Conservation (phyloP, 768 basidiomycete genomes). For the Tulasnella sp. region DNA sequence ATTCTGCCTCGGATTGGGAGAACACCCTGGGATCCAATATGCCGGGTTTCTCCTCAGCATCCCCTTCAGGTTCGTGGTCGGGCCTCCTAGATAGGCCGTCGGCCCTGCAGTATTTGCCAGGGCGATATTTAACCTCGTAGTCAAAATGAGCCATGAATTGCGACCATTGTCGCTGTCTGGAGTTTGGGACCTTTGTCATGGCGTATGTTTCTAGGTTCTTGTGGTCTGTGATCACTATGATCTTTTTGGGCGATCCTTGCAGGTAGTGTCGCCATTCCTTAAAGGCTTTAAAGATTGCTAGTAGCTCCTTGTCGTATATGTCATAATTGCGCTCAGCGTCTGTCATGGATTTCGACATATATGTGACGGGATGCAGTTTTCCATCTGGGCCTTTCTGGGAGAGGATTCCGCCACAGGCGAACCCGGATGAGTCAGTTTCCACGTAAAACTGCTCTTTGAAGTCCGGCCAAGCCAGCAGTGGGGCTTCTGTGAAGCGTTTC, state of each 20-base stretch:
- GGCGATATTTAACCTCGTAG: neutral
- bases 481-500: neutral
- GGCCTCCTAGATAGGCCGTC: neutral
- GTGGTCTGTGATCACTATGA: neutral
- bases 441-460: neutral
- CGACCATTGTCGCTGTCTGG: neutral
- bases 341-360: slow-evolving; percentile 11
- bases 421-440: neutral
- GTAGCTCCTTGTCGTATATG: slow-evolving; percentile 38
- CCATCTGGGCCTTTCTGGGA: neutral
- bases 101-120: neutral
- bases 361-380: slow-evolving; percentile 27
- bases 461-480: neutral
- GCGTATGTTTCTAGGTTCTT: neutral
- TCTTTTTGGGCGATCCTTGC: neutral
- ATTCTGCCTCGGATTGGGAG: neutral
- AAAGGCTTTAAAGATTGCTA: slow-evolving; percentile 34
- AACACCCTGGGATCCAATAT: neutral
- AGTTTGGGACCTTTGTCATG: neutral
- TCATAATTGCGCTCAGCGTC: slow-evolving; percentile 32
- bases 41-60: neutral
- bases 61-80: neutral
- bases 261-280: slow-evolving; percentile 19
- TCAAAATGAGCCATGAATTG: neutral
- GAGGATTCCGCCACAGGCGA: neutral